A percentile compares a stretch with the other conserved stretches of the same genome.
Conservation (phyloP, 305 asterid genomes). For the Lippia alba region DNA sequence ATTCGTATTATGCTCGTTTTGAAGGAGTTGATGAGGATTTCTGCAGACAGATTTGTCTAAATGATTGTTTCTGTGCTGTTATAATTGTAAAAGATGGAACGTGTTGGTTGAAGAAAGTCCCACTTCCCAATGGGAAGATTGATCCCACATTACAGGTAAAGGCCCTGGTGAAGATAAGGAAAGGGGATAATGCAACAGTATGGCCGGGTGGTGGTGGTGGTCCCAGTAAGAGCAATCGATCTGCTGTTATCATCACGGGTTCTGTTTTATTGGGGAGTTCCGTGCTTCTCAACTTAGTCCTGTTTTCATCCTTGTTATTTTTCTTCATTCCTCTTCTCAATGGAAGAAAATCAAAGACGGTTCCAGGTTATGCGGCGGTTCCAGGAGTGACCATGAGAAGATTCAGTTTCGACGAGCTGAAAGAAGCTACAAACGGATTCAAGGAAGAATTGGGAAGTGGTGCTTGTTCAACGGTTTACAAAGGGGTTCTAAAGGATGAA, state of each 20-base stretch:
- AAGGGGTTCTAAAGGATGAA: conserved; percentile 26
- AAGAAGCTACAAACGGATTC: conserved; percentile 44
- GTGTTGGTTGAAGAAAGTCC: conserved; percentile 51
- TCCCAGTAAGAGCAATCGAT: conserved; percentile 12
- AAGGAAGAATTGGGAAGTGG: conserved; percentile 40
- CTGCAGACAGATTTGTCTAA: conserved; percentile 47
- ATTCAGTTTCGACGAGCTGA: conserved; percentile 38
- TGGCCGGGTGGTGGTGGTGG: background rate
- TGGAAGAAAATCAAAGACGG: background rate
- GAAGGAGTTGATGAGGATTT: conserved; percentile 38
- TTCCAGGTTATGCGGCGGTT: conserved; percentile 8
- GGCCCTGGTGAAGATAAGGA: conserved; percentile 48
- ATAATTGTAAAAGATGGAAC: conserved; percentile 27
- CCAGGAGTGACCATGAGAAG: conserved; percentile 32
- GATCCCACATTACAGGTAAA: conserved; percentile 31
- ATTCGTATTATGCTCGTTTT: conserved; percentile 37
- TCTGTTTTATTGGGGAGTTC: conserved; percentile 44
- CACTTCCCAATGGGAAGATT: conserved; percentile 47
- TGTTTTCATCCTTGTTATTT: background rate
- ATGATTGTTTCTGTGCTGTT: conserved; percentile 51
- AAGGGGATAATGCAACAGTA: background rate
- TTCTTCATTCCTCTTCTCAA: conserved; percentile 17
- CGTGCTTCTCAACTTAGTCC: conserved; percentile 35
- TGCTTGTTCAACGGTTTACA: conserved; percentile 40
- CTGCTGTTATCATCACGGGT: conserved; percentile 37